These are phyloP conservation scores for Chlorella variabilis DNA, from an alignment of 163 green algal genomes.

Conservation along the genomic window DNA sequence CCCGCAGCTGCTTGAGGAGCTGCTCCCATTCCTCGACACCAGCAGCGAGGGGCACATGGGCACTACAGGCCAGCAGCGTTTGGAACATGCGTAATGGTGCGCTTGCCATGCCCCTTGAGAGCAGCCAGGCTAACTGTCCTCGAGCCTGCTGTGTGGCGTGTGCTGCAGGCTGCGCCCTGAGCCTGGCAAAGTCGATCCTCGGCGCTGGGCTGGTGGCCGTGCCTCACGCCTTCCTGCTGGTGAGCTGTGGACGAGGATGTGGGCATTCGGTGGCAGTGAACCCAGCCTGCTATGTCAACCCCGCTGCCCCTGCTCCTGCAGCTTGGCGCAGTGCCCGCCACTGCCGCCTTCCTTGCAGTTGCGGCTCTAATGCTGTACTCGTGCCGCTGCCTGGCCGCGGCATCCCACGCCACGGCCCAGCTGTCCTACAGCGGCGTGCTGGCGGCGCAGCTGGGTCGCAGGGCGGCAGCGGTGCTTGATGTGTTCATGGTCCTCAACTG, in stretches of 20 bases:
- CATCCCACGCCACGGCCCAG: not conserved
- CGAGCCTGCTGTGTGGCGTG: too few species aligned
- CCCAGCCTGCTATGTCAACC: too few species aligned
- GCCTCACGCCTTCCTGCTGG: not conserved
- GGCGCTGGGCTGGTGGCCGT: not conserved
- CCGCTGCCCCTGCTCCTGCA: not conserved
- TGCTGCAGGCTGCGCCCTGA: not conserved
- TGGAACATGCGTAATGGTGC: too few species aligned
- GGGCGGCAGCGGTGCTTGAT: not conserved
- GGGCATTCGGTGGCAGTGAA: too few species aligned
- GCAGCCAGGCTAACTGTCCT: too few species aligned
- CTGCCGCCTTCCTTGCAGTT: too few species aligned
- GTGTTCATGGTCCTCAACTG: not conserved
- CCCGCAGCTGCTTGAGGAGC: not conserved
- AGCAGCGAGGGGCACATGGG: too few species aligned
- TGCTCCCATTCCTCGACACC: not conserved
- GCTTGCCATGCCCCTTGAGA: too few species aligned
- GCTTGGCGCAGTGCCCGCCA: slow-evolving; percentile 9
- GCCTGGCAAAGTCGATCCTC: not conserved
- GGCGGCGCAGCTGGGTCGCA: not conserved
- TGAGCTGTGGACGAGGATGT: not conserved
- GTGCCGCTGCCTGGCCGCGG: slow-evolving; percentile 1
- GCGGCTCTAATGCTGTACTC: not conserved
- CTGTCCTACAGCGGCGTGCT: not conserved
- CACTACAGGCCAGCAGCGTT: not conserved